A percentile compares a stretch with the other conserved stretches of the same genome.
Evolutionary conservation across 805 yeast species (phyloP).

Genomic region (Scheffersomyces lignosus): DNA sequence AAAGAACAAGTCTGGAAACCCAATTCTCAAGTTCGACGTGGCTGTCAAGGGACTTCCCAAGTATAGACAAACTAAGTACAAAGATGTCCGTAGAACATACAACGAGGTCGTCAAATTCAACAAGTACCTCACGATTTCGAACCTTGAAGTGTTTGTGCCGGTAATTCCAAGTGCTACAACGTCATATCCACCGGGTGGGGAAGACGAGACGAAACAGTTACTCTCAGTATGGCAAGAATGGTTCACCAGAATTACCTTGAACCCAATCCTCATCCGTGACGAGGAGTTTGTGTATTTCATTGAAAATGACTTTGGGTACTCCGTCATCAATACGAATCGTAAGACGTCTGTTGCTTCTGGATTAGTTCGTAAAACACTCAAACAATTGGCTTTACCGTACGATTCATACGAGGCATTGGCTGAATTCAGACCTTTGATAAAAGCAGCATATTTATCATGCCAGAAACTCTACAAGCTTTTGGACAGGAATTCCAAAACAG

Average conservation of each 20-base stretch:
- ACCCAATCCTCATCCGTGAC: conserved; percentile 81
- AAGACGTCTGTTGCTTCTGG: conserved; percentile 76
- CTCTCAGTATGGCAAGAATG: conserved; percentile 71
- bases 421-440: conserved; percentile 82
- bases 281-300: conserved; percentile 86
- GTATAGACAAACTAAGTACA: conserved; percentile 67
- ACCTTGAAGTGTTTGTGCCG: conserved; percentile 92
- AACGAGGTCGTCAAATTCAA: conserved; percentile 75
- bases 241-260: conserved; percentile 72
- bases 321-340: conserved; percentile 58
- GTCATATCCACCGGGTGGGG: conserved; percentile 79
- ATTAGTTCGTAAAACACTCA: conserved; percentile 80
- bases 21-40: conserved; percentile 70
- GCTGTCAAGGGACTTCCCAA: conserved; percentile 59
- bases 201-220: conserved; percentile 69
- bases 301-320: conserved; percentile 70
- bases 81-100: conserved; percentile 77
- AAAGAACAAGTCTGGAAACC: conserved; percentile 70
- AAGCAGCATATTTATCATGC: conserved; percentile 63
- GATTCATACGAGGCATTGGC: conserved; percentile 83
- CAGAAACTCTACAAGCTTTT: conserved; percentile 52
- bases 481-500: conserved; percentile 58
- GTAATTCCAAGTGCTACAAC: conserved; percentile 76
- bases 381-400: conserved; percentile 88
- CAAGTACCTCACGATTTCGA: conserved; percentile 73